A percentile compares a stretch with the other conserved stretches of the same genome.
These are phyloP conservation scores for Chaetomiaceae sp. DNA, from an alignment of 2,329 filamentous ascomycete genomes.

Conservation along the genomic window DNA sequence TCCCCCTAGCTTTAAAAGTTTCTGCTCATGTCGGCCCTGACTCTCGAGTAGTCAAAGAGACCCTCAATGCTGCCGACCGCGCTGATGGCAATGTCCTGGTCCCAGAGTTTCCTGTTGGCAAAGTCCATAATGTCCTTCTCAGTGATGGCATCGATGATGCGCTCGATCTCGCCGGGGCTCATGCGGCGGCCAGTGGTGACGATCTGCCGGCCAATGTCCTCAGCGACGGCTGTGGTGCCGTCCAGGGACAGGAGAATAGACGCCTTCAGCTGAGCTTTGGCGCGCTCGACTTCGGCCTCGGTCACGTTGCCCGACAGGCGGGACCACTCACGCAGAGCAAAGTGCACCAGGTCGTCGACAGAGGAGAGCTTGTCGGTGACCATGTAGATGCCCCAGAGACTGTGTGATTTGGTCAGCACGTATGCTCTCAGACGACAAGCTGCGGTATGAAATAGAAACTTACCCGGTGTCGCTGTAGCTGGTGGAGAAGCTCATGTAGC, in stretches of 20 bases:
- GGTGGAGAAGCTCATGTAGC: constrained; percentile 99
- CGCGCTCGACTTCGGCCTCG: constrained; percentile 90
- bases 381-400: constrained; percentile 99
- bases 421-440: neutral
- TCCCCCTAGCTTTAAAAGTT: constrained; percentile 31
- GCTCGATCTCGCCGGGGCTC: constrained; percentile 90
- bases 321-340: constrained; percentile 97
- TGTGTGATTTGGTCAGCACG: constrained; percentile 36
- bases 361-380: constrained; percentile 83
- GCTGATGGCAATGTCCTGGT: constrained; percentile 90
- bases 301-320: constrained; percentile 85
- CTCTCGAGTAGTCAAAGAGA: constrained; percentile 62
- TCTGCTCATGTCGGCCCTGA: constrained; percentile 36
- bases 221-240: constrained; percentile 92
- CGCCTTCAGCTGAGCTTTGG: constrained; percentile 98
- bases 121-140: constrained; percentile 98
- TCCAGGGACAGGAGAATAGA: constrained; percentile 96
- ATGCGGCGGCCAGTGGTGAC: constrained; percentile 93
- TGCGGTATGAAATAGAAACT: constrained; percentile 31
- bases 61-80: constrained; percentile 93
- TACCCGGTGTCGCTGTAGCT: constrained; percentile 99
- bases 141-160: constrained; percentile 79
- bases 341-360: constrained; percentile 95
- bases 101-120: constrained; percentile 92
- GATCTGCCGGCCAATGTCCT: constrained; percentile 98